phyloP scores from a whole-genome alignment of 768 basidiomycete genomes.

The Botryobasidium botryosum region DNA sequence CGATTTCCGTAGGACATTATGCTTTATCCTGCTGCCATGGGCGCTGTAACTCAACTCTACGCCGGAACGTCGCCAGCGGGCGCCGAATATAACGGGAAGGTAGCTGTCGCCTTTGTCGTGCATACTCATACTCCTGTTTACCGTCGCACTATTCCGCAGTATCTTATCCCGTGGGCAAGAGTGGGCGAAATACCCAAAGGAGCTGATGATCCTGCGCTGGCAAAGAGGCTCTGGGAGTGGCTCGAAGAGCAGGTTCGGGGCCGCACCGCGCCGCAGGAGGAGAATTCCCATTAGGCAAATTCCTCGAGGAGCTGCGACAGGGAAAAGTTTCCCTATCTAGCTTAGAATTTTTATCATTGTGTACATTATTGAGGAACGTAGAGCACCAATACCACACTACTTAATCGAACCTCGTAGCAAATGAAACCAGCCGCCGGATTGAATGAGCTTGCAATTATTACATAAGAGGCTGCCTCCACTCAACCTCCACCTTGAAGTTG shows the following conservation, averaged over 20 bases:
- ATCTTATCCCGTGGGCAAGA: slow-evolving; percentile 6
- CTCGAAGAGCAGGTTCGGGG: slow-evolving; percentile 18
- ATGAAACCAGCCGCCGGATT: no score
- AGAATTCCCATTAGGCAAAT: no score
- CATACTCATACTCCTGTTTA: slow-evolving; percentile 10
- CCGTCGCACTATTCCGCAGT: slow-evolving; percentile 9
- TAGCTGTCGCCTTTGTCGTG: slow-evolving; percentile 17
- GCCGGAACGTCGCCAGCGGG: slow-evolving; percentile 28
- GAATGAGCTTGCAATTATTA: no score
- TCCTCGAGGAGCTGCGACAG: no score
- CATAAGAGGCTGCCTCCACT: no score
- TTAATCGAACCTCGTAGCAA: no score
- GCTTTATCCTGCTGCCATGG: slow-evolving; percentile 8
- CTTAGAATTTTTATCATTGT: no score
- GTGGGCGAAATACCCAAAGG: neutral
- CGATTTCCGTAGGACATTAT: neutral
- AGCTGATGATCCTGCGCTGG: slow-evolving; percentile 15
- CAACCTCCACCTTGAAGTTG: no score
- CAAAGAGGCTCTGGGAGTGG: slow-evolving; percentile 19
- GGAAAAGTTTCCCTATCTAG: no score
- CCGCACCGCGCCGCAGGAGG: no score
- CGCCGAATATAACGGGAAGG: slow-evolving; percentile 26
- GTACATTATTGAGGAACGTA: no score
- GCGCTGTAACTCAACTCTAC: slow-evolving; percentile 30
- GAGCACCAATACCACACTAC: no score